These are phyloP conservation scores for Fusarium sp. DNA, from an alignment of 2,329 filamentous ascomycete species.

Conservation along the genomic window DNA sequence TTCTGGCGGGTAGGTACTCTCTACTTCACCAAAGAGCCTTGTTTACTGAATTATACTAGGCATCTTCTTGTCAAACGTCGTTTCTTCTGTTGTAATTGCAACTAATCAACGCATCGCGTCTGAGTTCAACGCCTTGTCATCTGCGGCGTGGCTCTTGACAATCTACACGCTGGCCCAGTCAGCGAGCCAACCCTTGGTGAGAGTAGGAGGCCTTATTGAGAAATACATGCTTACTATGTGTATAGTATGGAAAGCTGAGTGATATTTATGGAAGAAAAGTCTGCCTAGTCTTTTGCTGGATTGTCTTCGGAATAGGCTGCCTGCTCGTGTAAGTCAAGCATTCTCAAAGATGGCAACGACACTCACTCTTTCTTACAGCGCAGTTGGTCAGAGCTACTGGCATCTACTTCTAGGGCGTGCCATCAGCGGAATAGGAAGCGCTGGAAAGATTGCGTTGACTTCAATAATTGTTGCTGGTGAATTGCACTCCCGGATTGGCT, in stretches of 20 bases:
- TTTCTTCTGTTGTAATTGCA: neutral
- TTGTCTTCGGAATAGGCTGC: neutral
- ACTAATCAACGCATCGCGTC: neutral
- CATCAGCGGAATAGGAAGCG: neutral
- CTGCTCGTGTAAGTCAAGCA: neutral
- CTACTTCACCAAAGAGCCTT: neutral
- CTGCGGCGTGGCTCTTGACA: neutral
- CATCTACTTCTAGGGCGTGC: neutral
- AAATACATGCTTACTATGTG: neutral
- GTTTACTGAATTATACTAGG: neutral
- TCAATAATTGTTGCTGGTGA: neutral
- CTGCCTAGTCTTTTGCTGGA: neutral
- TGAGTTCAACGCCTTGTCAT: neutral
- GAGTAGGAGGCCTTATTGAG: too few species aligned
- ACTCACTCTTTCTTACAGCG: neutral
- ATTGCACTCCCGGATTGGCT: too few species aligned
- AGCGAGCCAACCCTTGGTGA: neutral
- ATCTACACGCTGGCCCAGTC: neutral
- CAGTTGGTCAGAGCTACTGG: neutral
- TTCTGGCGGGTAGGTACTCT: neutral
- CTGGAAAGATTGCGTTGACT: neutral
- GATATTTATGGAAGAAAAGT: neutral
- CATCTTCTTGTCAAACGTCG: neutral
- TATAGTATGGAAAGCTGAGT: neutral
- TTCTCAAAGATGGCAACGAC: fast-evolving